Percentiles rank a stretch among this genome's conserved stretches.
Conservation (phyloP, 2,329 filamentous ascomycete genomes). For the Ophiostoma piceae region DNA sequence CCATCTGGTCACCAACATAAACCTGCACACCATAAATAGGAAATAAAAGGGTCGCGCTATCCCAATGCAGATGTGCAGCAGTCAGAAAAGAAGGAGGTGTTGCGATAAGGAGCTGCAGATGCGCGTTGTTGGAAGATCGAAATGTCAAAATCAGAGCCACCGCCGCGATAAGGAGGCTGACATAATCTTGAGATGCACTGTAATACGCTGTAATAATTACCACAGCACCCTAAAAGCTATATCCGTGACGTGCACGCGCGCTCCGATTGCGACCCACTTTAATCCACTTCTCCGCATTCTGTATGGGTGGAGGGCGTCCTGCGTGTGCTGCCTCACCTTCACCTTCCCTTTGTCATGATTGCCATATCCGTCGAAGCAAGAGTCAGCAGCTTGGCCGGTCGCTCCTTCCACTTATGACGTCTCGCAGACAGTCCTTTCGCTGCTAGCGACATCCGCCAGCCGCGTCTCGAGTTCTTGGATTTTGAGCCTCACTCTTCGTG, state of each 20-base stretch:
- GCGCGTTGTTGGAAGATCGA: background rate
- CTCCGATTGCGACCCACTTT: background rate
- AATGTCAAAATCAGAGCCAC: background rate
- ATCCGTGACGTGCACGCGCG: background rate
- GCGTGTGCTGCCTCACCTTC: background rate
- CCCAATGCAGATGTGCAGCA: background rate
- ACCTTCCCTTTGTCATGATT: slow-evolving; percentile 1
- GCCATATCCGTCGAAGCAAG: background rate
- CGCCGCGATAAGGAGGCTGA: background rate
- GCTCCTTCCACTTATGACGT: slow-evolving; percentile 4
- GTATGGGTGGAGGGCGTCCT: background rate
- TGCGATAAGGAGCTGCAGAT: background rate
- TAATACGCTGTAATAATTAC: background rate
- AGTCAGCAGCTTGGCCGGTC: background rate
- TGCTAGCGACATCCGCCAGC: background rate
- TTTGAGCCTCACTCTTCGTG: background rate
- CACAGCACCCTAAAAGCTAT: background rate
- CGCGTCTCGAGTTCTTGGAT: background rate
- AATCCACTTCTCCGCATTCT: slow-evolving; percentile 23
- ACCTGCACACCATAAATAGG: background rate
- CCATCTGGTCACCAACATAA: background rate
- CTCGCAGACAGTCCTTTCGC: background rate
- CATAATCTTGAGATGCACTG: background rate
- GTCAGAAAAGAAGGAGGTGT: background rate
- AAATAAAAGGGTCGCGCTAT: background rate